Conservation (phyloP, 331 rosid species). For the Dryas integrifolia region DNA sequence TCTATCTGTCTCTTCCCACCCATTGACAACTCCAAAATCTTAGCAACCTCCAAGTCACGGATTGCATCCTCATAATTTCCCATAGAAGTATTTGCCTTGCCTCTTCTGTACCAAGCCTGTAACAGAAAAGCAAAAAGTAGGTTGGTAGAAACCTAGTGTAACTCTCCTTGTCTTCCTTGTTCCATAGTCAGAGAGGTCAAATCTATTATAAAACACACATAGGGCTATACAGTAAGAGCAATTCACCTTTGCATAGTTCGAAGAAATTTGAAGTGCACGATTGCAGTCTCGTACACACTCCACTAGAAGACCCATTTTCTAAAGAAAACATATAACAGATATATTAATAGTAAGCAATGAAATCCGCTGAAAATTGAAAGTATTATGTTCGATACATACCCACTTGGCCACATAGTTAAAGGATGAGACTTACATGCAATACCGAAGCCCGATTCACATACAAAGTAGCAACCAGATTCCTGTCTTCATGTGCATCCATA, state of each 20-base stretch:
- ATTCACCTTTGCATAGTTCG: constrained; percentile 73
- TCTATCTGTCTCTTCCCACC: constrained; percentile 71
- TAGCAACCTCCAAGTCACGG: constrained; percentile 64
- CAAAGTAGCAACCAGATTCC: constrained; percentile 58
- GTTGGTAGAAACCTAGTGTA: background rate
- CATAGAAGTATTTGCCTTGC: constrained; percentile 62
- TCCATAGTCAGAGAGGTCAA: background rate
- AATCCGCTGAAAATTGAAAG: constrained; percentile 21
- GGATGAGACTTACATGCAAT: constrained; percentile 45
- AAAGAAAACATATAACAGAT: constrained; percentile 23
- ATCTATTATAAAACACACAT: background rate
- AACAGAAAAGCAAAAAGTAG: constrained; percentile 1
- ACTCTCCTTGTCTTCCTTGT: background rate
- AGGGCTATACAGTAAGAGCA: background rate
- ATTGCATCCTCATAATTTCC: constrained; percentile 61
- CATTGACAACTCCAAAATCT: constrained; percentile 48
- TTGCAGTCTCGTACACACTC: constrained; percentile 73
- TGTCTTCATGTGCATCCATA: constrained; percentile 46
- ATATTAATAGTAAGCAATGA: background rate
- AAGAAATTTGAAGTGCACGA: constrained; percentile 69
- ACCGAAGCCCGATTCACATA: constrained; percentile 74
- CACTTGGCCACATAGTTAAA: no score
- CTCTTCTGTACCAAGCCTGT: constrained; percentile 93
- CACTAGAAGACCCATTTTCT: constrained; percentile 65
- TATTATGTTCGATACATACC: no score